A percentile compares a stretch with the other conserved stretches of the same genome.
Conservation (phyloP, 2,329 filamentous ascomycete species). For the Coniochaeta prunicola region DNA sequence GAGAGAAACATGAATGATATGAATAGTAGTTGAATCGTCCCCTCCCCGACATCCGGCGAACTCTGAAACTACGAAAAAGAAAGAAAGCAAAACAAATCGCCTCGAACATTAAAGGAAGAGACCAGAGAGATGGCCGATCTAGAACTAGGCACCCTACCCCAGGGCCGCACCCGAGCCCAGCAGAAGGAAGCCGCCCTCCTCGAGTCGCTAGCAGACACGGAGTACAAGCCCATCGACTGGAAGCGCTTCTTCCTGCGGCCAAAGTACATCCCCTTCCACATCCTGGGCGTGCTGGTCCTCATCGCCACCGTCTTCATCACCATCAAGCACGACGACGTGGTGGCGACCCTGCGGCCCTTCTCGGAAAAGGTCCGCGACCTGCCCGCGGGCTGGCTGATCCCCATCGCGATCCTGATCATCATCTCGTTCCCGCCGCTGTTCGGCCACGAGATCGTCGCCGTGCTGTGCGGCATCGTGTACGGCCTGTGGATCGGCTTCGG, state of each 20-base stretch:
- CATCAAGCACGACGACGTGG: conserved; percentile 12
- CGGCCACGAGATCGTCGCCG: conserved; percentile 32
- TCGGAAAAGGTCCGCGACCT: conserved; percentile 28
- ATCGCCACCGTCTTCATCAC: conserved; percentile 3
- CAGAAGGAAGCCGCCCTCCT: not conserved
- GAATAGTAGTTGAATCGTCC: no score
- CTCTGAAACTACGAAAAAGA: no score
- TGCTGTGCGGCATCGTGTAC: conserved; percentile 32
- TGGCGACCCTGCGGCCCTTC: conserved; percentile 17
- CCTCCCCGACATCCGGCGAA: no score
- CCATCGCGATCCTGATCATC: conserved; percentile 27
- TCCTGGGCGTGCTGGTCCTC: not conserved
- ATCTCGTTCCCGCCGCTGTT: conserved; percentile 34
- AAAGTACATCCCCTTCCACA: not conserved
- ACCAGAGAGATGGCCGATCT: not conserved
- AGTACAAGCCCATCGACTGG: not conserved
- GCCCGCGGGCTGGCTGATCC: conserved; percentile 31
- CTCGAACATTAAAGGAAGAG: not conserved
- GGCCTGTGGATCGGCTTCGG: conserved; percentile 32
- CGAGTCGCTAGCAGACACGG: not conserved
- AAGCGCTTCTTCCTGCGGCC: not conserved
- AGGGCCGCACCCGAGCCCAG: not conserved
- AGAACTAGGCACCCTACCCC: not conserved
- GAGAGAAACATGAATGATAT: not conserved
- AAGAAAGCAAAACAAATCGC: no score